Evolutionary conservation across 1,139 yeast genomes (phyloP), one percentile per base, ranked within the genome.

Genomic region (Sugiyamaella grinbergsii): DNA sequence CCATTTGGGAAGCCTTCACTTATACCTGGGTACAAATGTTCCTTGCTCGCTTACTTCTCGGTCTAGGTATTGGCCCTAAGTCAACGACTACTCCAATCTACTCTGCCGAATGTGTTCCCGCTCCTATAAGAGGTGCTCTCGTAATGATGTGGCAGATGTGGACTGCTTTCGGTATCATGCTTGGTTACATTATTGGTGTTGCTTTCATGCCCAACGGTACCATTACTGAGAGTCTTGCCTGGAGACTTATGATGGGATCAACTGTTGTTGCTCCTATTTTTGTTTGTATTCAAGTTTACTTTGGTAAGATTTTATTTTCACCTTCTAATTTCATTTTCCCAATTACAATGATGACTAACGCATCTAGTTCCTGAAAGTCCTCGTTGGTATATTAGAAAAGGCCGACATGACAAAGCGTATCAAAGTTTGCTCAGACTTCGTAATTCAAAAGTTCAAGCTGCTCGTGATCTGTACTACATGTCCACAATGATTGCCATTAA

Each of bases 101-200:
- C 63, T 78, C 90, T 32, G 90, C 94, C 6, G 95, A 87, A 65
- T 83, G 89, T 66, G 74, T 88, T 3, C 95, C 95, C 2, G 82
- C 85, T 36, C 76, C 77, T 33, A 81, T 86, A 56, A 77, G 95
- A 64, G 95, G 95, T 56, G 81, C 90, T 2, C 71, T 87, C 56
- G 90, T 86, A 47, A 85, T 86, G 93, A 78, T 83, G 74, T 87
- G 95, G 95, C 95, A 87, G 71, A 79, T 85, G 67, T 86, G 86
- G 78, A 87, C 95, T 7, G 95, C 95, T 4, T 82, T 84, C 55
- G 95, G 95, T 62, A 85, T 87, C 62, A 84, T 85, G 81, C 73
- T 86, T 61, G 95, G 95, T 46, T 85, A 85, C 65, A 83, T 83
- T 49, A 76, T 86, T 43, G 77, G 82, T 20, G 72, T 86, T 52